phyloP scores from a whole-genome alignment of 768 basidiomycete genomes.

The Boletellus sp. region DNA sequence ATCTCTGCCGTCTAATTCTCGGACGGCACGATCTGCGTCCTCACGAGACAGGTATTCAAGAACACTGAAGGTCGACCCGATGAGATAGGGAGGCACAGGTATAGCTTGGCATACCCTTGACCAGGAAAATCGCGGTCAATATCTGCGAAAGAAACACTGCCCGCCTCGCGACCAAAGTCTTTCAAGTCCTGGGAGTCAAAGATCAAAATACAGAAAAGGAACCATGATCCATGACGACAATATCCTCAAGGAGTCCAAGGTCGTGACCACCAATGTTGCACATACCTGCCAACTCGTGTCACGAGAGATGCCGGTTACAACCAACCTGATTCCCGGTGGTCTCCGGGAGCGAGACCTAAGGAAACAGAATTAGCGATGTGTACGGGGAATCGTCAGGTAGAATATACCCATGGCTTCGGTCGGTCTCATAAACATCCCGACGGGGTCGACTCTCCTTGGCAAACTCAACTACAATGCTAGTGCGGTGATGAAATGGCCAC shows the following conservation, averaged over 20 bases:
- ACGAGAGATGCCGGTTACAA: conserved; percentile 85
- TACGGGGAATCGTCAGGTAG: conserved; percentile 2
- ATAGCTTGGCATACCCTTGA: conserved; percentile 64
- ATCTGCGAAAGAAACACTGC: conserved; percentile 91
- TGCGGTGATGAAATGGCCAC: background rate
- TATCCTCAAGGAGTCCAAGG: conserved; percentile 16
- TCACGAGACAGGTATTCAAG: conserved; percentile 87
- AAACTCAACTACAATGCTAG: conserved; percentile 92
- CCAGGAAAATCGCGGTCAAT: conserved; percentile 84
- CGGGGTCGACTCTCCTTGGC: conserved; percentile 90
- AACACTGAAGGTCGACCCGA: conserved; percentile 47
- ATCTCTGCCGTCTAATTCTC: conserved; percentile 80
- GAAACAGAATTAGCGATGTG: conserved; percentile 20
- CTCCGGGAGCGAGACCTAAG: conserved; percentile 63
- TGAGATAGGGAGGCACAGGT: background rate
- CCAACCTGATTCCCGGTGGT: conserved; percentile 77
- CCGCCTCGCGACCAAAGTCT: conserved; percentile 93
- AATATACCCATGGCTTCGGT: conserved; percentile 53
- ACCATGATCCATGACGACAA: conserved; percentile 13
- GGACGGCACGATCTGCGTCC: conserved; percentile 92
- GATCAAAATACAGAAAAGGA: conserved; percentile 17
- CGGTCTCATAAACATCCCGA: conserved; percentile 66
- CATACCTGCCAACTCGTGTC: conserved; percentile 99
- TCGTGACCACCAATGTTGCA: conserved; percentile 10
- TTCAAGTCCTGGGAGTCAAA: conserved; percentile 80